Evolutionary conservation across 1,284 basidiomycete genomes (phyloP).

Genomic region (Irpex sp.): DNA sequence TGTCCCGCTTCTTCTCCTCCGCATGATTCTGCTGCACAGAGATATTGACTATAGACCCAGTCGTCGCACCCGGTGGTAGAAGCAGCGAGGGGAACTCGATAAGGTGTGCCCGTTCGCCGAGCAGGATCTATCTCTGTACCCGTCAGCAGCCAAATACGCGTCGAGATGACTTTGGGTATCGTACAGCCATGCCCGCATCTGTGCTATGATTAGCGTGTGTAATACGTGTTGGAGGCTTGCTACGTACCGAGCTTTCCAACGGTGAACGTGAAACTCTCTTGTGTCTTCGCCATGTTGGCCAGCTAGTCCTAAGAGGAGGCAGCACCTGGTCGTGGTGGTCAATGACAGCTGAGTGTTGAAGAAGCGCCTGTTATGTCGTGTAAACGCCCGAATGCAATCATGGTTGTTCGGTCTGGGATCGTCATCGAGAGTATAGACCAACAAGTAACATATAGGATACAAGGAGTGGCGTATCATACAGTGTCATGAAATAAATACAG

Average conservation of each 20-base stretch:
- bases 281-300: conserved; percentile 5
- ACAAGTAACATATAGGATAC: not conserved
- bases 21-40: conserved; percentile 79
- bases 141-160: conserved; percentile 3
- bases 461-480: not conserved
- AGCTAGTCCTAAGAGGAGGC: not conserved
- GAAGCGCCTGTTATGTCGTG: not conserved
- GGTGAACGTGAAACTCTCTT: conserved; percentile 13
- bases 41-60: conserved; percentile 96
- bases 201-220: not conserved
- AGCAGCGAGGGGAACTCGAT: conserved; percentile 95
- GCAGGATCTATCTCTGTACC: conserved; percentile 60
- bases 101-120: conserved; percentile 87
- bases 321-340: not conserved
- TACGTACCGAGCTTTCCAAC: conserved; percentile 11
- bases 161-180: conserved; percentile 15
- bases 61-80: conserved; percentile 81
- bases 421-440: too few species aligned
- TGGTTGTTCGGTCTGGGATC: too few species aligned
- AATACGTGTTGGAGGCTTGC: not conserved
- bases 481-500: not conserved
- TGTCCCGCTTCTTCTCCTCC: conserved; percentile 78
- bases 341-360: not conserved
- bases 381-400: not conserved
- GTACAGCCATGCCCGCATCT: conserved; percentile 83